These are phyloP conservation scores for Solioccasus polychromus DNA, from an alignment of 768 basidiomycete species.

Conservation along the genomic window DNA sequence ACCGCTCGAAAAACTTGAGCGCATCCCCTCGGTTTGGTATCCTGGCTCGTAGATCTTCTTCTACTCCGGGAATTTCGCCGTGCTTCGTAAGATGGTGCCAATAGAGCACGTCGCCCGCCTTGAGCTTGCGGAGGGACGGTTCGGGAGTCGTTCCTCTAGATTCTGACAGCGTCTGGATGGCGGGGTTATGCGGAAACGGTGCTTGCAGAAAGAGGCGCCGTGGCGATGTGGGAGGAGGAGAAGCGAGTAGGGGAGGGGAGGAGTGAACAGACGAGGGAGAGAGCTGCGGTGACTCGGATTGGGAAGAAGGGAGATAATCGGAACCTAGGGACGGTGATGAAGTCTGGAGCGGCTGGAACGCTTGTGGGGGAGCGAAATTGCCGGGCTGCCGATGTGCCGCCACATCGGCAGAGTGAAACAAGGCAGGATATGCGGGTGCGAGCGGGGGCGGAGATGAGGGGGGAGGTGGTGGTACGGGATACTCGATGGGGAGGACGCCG, in stretches of 20 bases:
- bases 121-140: conserved; percentile 38
- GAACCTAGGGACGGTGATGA: conserved; percentile 12
- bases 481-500: conserved; percentile 52
- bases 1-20: conserved; percentile 25
- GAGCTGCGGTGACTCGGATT: conserved; percentile 21
- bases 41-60: conserved; percentile 57
- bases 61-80: conserved; percentile 71
- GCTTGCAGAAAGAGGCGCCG: conserved; percentile 14
- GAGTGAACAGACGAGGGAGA: conserved; percentile 20
- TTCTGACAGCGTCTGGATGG: conserved; percentile 11
- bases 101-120: conserved; percentile 60
- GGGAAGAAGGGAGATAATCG: conserved; percentile 24
- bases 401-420: conserved; percentile 20
- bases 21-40: conserved; percentile 9
- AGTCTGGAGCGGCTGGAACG: conserved; percentile 21
- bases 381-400: conserved; percentile 23
- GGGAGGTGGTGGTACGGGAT: conserved; percentile 29
- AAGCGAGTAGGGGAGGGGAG: conserved; percentile 24
- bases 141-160: conserved; percentile 16
- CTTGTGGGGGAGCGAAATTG: conserved; percentile 14
- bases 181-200: conserved; percentile 8
- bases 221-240: conserved; percentile 19
- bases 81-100: conserved; percentile 74
- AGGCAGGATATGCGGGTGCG: conserved; percentile 28
- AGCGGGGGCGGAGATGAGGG: conserved; percentile 33